Conservation (phyloP, 441 rosid species). For the Sinapis alba region DNA sequence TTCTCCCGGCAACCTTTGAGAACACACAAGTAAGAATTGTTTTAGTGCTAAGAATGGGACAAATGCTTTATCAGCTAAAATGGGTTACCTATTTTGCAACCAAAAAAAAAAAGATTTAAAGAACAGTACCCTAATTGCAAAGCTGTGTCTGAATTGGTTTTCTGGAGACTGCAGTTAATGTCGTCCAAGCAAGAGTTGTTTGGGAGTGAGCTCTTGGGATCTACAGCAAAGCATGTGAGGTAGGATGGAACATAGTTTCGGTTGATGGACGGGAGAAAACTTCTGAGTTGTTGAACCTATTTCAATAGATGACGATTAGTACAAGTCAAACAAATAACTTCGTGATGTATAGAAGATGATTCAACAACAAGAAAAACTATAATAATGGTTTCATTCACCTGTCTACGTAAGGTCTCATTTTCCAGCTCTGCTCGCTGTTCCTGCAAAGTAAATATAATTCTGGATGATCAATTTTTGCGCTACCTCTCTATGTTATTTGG, state of each 20-base stretch:
- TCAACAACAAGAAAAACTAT: not conserved
- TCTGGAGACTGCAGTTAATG: slow-evolving; percentile 45
- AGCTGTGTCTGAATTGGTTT: slow-evolving; percentile 79
- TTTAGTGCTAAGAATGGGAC: not conserved
- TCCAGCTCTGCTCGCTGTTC: slow-evolving; percentile 83
- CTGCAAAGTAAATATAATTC: slow-evolving; percentile 40
- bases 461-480: not conserved
- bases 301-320: not conserved
- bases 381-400: slow-evolving; percentile 47
- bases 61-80: not conserved
- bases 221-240: slow-evolving; percentile 55
- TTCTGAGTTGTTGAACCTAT: slow-evolving; percentile 83
- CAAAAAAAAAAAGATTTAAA: not conserved
- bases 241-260: slow-evolving; percentile 47
- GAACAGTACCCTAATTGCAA: slow-evolving; percentile 74
- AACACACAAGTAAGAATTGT: not conserved
- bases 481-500: not conserved
- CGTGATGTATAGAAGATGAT: not conserved
- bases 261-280: slow-evolving; percentile 57
- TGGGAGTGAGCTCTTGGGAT: slow-evolving; percentile 47
- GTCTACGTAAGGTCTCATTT: slow-evolving; percentile 88
- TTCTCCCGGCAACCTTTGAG: slow-evolving; percentile 67
- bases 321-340: not conserved
- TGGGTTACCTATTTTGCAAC: not conserved
- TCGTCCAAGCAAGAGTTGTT: slow-evolving; percentile 47